These are phyloP conservation scores for Trematosphaeria pertusa DNA, from an alignment of 2,329 filamentous ascomycete genomes.

Conservation along the genomic window DNA sequence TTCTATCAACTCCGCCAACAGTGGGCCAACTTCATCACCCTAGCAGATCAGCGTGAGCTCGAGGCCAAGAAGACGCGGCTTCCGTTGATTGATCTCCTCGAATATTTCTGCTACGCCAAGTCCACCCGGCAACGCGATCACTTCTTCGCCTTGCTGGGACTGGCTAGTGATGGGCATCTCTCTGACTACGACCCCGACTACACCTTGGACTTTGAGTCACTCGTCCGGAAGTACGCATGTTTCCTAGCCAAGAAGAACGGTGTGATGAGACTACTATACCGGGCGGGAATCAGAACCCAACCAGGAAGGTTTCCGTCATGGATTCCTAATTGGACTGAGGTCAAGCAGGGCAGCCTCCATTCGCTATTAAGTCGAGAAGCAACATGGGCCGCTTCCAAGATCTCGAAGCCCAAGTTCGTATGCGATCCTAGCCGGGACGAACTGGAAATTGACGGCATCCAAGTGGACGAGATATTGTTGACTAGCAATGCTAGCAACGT, in stretches of 20 bases:
- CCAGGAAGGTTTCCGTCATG: slow-evolving; percentile 7
- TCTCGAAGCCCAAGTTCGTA: too few relatives aligned
- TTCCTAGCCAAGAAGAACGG: slow-evolving; percentile 3
- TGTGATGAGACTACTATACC: slow-evolving; percentile 8
- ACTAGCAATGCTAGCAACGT: background rate
- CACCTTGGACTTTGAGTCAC: background rate
- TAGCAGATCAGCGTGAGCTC: slow-evolving; percentile 2
- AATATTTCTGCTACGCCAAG: slow-evolving; percentile 1
- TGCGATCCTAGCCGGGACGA: too few relatives aligned
- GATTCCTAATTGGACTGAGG: slow-evolving; percentile 9
- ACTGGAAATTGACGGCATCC: background rate
- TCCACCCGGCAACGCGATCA: slow-evolving; percentile 10
- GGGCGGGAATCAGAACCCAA: background rate
- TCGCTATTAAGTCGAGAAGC: background rate
- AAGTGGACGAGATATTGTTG: background rate
- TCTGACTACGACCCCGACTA: slow-evolving; percentile 6
- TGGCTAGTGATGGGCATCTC: slow-evolving; percentile 5
- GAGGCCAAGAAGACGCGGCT: background rate
- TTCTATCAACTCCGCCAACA: background rate
- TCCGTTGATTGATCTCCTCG: slow-evolving; percentile 3
- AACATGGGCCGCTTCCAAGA: too few relatives aligned
- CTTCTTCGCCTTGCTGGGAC: slow-evolving; percentile 8
- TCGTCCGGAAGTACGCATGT: slow-evolving; percentile 2
- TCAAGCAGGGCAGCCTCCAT: background rate
- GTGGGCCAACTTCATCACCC: background rate